phyloP scores from a whole-genome alignment of 495 filamentous ascomycete genomes.

The Hypoxylon rickii region DNA sequence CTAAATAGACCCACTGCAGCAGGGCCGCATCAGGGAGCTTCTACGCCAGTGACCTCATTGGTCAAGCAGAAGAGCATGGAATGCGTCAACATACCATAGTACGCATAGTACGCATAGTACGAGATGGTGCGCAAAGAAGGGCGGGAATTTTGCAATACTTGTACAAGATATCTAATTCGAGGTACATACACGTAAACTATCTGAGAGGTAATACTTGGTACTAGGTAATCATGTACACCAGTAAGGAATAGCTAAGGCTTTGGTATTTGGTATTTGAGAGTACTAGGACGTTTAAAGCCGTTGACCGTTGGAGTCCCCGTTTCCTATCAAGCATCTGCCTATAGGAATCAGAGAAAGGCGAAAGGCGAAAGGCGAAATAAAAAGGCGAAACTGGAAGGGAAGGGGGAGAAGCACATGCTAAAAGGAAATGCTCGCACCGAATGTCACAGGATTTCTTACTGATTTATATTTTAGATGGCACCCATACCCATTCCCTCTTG shows the following conservation, averaged over 20 bases:
- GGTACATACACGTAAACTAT: no score
- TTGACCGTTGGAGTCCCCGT: no score
- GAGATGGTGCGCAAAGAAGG: constrained; percentile 14
- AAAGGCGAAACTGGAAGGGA: background rate
- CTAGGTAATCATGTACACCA: no score
- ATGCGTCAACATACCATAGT: constrained; percentile 36
- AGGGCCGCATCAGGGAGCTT: constrained; percentile 10
- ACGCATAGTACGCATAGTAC: no score
- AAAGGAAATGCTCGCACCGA: constrained; percentile 17
- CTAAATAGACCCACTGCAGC: constrained; percentile 9
- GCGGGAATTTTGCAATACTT: constrained; percentile 19
- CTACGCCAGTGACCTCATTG: constrained; percentile 26
- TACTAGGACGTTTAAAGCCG: background rate
- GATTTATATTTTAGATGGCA: constrained; percentile 21
- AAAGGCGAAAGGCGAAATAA: background rate
- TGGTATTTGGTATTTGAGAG: no score
- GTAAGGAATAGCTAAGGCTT: no score
- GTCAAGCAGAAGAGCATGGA: constrained; percentile 14
- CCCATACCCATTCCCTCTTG: constrained; percentile 11
- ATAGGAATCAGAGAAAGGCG: no score
- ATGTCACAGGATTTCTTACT: constrained; percentile 12
- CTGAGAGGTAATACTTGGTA: no score
- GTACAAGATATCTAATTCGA: no score
- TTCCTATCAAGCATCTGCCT: no score
- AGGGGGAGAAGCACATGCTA: constrained; percentile 33